Base-by-base conservation (phyloP, 2,329 filamentous ascomycete species). In the Monosporascus sp. region DNA sequence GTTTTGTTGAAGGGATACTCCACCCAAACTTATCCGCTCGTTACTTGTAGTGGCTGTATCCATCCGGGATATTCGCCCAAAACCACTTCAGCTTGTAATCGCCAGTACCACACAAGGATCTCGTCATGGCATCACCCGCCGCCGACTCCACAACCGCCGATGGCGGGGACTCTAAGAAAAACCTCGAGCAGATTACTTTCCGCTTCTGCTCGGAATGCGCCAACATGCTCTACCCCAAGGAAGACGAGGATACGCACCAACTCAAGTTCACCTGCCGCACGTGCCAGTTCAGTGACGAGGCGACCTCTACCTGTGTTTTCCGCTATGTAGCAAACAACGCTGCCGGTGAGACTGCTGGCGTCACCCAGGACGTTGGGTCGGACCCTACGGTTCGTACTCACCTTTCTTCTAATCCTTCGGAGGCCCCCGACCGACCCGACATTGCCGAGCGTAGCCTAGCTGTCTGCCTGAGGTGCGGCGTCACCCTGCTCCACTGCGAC, bases 151-250 rank as follows among this genome's bases (percentile, higher is more conserved):
- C 80, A 27, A 79, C 74, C 46, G 68, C 74, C 59, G 74, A 76
- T 46, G 71, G 65, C 59, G 67, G 69, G 22, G 66, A 67, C 49
- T 71, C 67, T 54, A 75, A 79, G 64, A 79, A 78, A 65, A 77
- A 77, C 62, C 76, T 78, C 60, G 86, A 93, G 74, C 90, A 96
- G 72, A 92, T 97, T 72, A 91, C 90, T 48, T 99, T 97, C 74
- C 88, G 90, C 67, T 99, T 99, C 81, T 99, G 94, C 78, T 91
- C 90, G 64, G 94, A 99, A 80, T 99, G 94, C 77, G 96, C 92
- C 65, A 99, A 99, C 79, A 89, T 99, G 82, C 80, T 99, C 52
- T 97, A 97, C 69, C 94, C 94, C 49, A 94, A 95, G 74, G 95
- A 99, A 78, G 91, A 99, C 73, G 85, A 87, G 58, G 79, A 86